Evolutionary conservation across 2,329 filamentous ascomycete genomes (phyloP), one percentile per base, ranked within the genome.

Genomic region (Colletotrichum musae): DNA sequence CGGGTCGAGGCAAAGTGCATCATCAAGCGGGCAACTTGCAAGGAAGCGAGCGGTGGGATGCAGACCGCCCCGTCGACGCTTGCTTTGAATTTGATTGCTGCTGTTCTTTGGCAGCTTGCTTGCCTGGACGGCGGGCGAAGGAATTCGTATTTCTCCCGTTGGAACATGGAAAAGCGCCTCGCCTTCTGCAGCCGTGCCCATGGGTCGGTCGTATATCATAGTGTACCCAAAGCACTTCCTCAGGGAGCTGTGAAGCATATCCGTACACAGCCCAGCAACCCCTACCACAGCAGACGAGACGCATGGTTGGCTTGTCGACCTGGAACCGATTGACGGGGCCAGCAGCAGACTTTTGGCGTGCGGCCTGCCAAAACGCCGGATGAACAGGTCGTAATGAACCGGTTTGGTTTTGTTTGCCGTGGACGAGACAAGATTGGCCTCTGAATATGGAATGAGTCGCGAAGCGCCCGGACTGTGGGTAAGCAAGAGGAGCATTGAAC

Each of bases 231-330:
- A 32, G 28, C 10, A 32, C 6, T 32, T 9, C 10, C 28, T 32
- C 28, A 18, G 18, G 51, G 65, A 50, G 66, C 61, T 65, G 61
- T 59, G 54, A 65, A 54, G 66, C 61, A 32, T 18, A 18, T 18
- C 18, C 18, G 18, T 32, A 32, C 39, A 43, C 18, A 53, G 61
- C 48, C 66, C 32, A 36, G 26, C 47, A 54, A 56, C 54, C 66
- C 66, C 66, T n/a, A 36, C 32, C 32, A 10, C 32, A 36, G 32
- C 65, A 61, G 15, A 28, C 13, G 15, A 15, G 6, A 51, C 48
- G 56, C 61, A 66, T 69, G 61, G 66, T 56, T 69, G 61, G 66
- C 66, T 56, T 32, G 61, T 59, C 57, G 61, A 45, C 60, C 47
- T 53, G 57, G 36, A 53, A 52, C 58, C 48, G 51, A 52, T 45